Conservation (phyloP, 371 early-diverging fungal species). For the Saksenaea oblongispora region DNA sequence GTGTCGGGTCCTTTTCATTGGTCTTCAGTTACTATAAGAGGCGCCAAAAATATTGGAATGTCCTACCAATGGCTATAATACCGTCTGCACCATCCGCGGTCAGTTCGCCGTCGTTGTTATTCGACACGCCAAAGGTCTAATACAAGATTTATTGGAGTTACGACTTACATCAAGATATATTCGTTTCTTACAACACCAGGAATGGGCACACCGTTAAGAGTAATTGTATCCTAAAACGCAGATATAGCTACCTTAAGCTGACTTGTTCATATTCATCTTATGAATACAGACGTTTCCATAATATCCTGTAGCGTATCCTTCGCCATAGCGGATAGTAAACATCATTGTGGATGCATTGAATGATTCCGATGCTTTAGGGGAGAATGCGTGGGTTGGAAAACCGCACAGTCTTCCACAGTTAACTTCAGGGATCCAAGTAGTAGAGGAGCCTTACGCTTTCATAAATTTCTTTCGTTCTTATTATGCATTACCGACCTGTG, state of each 20-base stretch:
- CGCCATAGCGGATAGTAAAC: constrained; percentile 44
- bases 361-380: constrained; percentile 23
- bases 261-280: neutral
- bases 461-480: neutral
- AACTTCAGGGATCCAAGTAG: constrained; percentile 43
- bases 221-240: constrained; percentile 30
- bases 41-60: no score
- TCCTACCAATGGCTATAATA: constrained; percentile 38
- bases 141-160: neutral
- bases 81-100: constrained; percentile 40
- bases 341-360: constrained; percentile 11
- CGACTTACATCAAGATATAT: neutral
- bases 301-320: constrained; percentile 40
- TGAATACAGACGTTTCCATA: constrained; percentile 24
- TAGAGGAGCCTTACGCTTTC: constrained; percentile 31
- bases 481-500: constrained; percentile 20
- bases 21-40: no score
- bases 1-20: constrained; percentile 32
- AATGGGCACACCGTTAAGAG: constrained; percentile 24
- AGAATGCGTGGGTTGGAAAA: constrained; percentile 28
- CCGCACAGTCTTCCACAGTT: constrained; percentile 41
- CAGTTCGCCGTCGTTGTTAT: constrained; percentile 48
- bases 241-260: neutral
- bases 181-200: constrained; percentile 25
- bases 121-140: constrained; percentile 44